A percentile compares a stretch with the other conserved stretches of the same genome.
These are phyloP conservation scores for Calonectria ilicicola DNA, from an alignment of 2,329 filamentous ascomycete species.

Conservation along the genomic window DNA sequence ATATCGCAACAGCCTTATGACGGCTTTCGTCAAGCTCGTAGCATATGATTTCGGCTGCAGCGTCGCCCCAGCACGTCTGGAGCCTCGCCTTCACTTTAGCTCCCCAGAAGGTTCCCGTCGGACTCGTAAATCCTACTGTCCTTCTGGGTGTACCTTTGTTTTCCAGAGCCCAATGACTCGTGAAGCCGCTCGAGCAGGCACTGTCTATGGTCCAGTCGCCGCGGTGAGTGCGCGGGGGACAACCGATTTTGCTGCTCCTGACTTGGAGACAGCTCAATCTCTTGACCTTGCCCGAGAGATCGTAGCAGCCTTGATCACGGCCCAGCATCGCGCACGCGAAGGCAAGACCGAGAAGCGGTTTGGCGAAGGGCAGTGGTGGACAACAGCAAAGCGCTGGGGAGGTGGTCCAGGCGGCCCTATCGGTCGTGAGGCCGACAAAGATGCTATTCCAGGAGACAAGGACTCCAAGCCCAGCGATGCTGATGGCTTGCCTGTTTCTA, in stretches of 20 bases:
- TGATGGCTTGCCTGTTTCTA: slow-evolving; percentile 45
- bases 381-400: slow-evolving; percentile 70
- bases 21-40: slow-evolving; percentile 72
- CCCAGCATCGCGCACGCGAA: slow-evolving; percentile 72
- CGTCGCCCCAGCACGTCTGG: slow-evolving; percentile 65
- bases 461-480: slow-evolving; percentile 49
- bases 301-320: slow-evolving; percentile 70
- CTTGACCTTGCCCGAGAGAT: slow-evolving; percentile 73
- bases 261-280: slow-evolving; percentile 66
- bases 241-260: slow-evolving; percentile 59
- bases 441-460: slow-evolving; percentile 60
- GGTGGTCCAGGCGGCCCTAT: slow-evolving; percentile 73
- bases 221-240: slow-evolving; percentile 69
- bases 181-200: slow-evolving; percentile 68
- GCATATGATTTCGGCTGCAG: slow-evolving; percentile 76
- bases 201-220: slow-evolving; percentile 72
- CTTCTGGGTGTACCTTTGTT: slow-evolving; percentile 70
- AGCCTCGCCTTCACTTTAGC: slow-evolving; percentile 69
- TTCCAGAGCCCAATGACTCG: slow-evolving; percentile 71
- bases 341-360: slow-evolving; percentile 67
- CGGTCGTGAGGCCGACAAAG: slow-evolving; percentile 68
- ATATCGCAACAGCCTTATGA: slow-evolving; percentile 67
- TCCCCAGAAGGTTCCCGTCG: slow-evolving; percentile 47
- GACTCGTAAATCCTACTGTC: slow-evolving; percentile 65
- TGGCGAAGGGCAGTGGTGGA: slow-evolving; percentile 73